phyloP scores from a whole-genome alignment of 1,284 basidiomycete species.

The Coriolopsis trogii region DNA sequence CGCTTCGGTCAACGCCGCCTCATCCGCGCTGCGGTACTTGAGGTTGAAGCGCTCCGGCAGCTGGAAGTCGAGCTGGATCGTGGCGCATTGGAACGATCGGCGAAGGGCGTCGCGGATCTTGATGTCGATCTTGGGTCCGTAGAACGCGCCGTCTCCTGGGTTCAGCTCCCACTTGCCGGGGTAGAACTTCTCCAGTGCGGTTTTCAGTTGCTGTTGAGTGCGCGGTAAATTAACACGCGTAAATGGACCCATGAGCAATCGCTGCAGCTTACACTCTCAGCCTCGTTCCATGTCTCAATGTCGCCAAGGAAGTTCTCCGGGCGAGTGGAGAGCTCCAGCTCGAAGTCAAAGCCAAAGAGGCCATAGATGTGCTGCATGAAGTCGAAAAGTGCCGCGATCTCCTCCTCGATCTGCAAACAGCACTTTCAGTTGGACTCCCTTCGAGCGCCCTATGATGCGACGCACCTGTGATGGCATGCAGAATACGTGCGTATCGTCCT shows the following conservation, averaged over 20 bases:
- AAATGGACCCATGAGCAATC: neutral
- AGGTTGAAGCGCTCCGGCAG: constrained; percentile 98
- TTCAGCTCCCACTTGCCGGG: constrained; percentile 94
- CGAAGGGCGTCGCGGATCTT: constrained; percentile 92
- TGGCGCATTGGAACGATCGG: constrained; percentile 97
- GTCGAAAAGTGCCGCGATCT: constrained; percentile 89
- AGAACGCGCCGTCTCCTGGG: constrained; percentile 97
- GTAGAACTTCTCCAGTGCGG: constrained; percentile 86
- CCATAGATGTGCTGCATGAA: constrained; percentile 96
- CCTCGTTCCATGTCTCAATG: constrained; percentile 88
- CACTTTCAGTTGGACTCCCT: too few species aligned
- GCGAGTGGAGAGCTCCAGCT: constrained; percentile 93
- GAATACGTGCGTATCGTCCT: constrained; percentile 98
- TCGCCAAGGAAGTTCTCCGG: constrained; percentile 95
- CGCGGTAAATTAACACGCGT: neutral
- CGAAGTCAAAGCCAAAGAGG: constrained; percentile 97
- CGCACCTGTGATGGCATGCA: constrained; percentile 90
- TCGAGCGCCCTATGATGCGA: neutral
- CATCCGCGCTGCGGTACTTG: constrained; percentile 83
- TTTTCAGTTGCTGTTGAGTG: constrained; percentile 71
- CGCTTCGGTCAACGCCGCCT: constrained; percentile 53
- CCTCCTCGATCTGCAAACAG: constrained; percentile 73
- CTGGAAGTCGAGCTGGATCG: constrained; percentile 99
- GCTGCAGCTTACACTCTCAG: constrained; percentile 66
- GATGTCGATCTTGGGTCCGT: constrained; percentile 98